Conservation (phyloP, 1,284 basidiomycete species). For the Cutaneotrichosporon sp. region DNA sequence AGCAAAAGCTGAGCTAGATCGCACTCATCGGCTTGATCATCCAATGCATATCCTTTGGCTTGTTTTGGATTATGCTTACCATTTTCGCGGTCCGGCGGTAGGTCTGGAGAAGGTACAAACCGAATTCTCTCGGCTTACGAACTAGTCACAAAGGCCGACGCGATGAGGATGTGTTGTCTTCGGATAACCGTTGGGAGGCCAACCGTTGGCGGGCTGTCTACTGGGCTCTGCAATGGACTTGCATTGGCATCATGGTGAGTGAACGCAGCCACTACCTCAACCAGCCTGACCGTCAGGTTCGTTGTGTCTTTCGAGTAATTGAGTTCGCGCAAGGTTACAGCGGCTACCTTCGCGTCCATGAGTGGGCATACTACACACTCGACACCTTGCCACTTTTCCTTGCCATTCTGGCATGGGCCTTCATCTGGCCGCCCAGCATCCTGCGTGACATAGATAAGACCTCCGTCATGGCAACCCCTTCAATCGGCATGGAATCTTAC, state of each 20-base stretch:
- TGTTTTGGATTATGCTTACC: slow-evolving; percentile 57
- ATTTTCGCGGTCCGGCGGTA: slow-evolving; percentile 55
- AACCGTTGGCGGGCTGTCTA: slow-evolving; percentile 61
- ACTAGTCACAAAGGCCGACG: slow-evolving; percentile 1
- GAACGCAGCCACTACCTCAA: not conserved
- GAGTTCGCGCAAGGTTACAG: slow-evolving; percentile 62
- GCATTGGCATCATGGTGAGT: slow-evolving; percentile 61
- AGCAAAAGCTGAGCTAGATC: slow-evolving; percentile 42
- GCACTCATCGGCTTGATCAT: slow-evolving; percentile 59
- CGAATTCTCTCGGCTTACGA: not conserved
- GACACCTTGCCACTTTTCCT: slow-evolving; percentile 58
- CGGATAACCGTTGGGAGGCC: too few relatives aligned
- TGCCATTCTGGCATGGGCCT: slow-evolving; percentile 50
- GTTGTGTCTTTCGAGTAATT: slow-evolving; percentile 61
- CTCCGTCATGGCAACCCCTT: too few relatives aligned
- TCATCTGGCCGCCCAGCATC: slow-evolving; percentile 29
- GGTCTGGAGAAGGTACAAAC: not conserved
- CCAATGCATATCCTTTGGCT: slow-evolving; percentile 60
- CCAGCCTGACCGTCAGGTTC: slow-evolving; percentile 42
- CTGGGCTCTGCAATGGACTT: slow-evolving; percentile 55
- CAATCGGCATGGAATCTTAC: too few relatives aligned
- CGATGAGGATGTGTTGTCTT: not conserved
- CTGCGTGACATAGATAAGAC: not conserved
- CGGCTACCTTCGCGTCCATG: slow-evolving; percentile 59
- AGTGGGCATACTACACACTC: slow-evolving; percentile 60